These are phyloP conservation scores for Floccularia luteovirens DNA, from an alignment of 768 basidiomycete genomes.

Conservation along the genomic window DNA sequence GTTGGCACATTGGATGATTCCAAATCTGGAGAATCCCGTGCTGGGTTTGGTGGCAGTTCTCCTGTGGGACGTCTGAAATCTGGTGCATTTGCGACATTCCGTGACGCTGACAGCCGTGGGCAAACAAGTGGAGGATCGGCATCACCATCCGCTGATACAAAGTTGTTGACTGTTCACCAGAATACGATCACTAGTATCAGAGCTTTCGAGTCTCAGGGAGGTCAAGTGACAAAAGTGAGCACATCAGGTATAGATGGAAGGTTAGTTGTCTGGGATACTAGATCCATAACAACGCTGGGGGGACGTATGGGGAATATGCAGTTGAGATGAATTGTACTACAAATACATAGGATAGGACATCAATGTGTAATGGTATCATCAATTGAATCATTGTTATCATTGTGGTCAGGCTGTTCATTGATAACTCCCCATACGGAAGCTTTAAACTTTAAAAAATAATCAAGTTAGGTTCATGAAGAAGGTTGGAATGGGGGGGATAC, in stretches of 20 bases:
- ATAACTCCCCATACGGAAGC: slow-evolving; percentile 94
- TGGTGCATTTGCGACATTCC: slow-evolving; percentile 91
- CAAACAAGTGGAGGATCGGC: slow-evolving; percentile 25
- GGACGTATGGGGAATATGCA: slow-evolving; percentile 43
- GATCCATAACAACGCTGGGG: slow-evolving; percentile 42
- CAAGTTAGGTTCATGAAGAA: neutral
- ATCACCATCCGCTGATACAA: slow-evolving; percentile 45
- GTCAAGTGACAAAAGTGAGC: slow-evolving; percentile 67
- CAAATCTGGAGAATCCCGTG: slow-evolving; percentile 34
- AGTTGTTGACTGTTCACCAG: slow-evolving; percentile 88
- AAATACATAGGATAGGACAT: slow-evolving; percentile 6
- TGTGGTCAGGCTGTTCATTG: slow-evolving; percentile 53
- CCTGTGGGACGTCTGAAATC: slow-evolving; percentile 77
- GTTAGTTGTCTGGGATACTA: slow-evolving; percentile 88
- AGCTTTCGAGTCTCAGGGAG: slow-evolving; percentile 55
- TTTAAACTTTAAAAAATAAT: slow-evolving; percentile 63
- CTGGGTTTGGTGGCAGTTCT: slow-evolving; percentile 37
- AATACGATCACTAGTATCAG: slow-evolving; percentile 95
- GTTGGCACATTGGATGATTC: slow-evolving; percentile 79
- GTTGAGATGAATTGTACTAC: slow-evolving; percentile 20
- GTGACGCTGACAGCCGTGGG: slow-evolving; percentile 81
- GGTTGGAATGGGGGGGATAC: slow-evolving; percentile 31
- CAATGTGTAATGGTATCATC: slow-evolving; percentile 20
- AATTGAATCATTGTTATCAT: slow-evolving; percentile 11
- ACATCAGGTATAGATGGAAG: slow-evolving; percentile 93